Conservation (phyloP, 192 early-diverging fungal genomes). For the Backusella sp. region DNA sequence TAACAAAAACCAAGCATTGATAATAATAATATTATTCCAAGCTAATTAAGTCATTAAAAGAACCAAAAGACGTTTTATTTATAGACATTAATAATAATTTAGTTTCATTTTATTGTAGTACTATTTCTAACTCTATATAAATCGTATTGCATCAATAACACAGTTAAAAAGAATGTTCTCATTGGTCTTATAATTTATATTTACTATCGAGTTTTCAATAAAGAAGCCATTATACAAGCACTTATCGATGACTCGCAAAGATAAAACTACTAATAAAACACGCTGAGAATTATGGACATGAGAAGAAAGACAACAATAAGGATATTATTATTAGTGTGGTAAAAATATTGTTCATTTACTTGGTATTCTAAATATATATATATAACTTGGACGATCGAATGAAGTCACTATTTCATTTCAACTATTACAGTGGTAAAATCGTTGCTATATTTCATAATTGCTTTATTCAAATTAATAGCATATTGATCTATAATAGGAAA, state of each 20-base stretch:
- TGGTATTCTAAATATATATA: too few species aligned
- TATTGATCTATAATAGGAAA: too few species aligned
- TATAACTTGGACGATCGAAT: too few species aligned
- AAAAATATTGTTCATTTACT: too few species aligned
- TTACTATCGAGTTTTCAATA: not conserved
- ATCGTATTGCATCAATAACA: not conserved
- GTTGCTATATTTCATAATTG: too few species aligned
- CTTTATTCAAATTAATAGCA: too few species aligned
- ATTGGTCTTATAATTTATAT: not conserved
- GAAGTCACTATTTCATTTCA: too few species aligned
- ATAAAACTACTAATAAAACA: not conserved
- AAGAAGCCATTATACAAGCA: not conserved
- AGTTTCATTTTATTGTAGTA: not conserved
- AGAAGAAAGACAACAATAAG: not conserved
- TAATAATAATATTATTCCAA: not conserved
- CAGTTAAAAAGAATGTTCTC: not conserved
- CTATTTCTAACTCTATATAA: not conserved
- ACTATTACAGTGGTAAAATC: too few species aligned
- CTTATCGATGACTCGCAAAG: not conserved
- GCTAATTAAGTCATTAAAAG: not conserved
- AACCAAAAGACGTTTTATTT: not conserved
- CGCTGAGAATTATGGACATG: too few species aligned
- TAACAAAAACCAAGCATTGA: not conserved
- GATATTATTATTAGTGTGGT: too few species aligned
- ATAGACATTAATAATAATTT: slow-evolving; percentile 2